Conservation (phyloP, 306 rosid genomes). For the Oxytropis ochrocephala region DNA sequence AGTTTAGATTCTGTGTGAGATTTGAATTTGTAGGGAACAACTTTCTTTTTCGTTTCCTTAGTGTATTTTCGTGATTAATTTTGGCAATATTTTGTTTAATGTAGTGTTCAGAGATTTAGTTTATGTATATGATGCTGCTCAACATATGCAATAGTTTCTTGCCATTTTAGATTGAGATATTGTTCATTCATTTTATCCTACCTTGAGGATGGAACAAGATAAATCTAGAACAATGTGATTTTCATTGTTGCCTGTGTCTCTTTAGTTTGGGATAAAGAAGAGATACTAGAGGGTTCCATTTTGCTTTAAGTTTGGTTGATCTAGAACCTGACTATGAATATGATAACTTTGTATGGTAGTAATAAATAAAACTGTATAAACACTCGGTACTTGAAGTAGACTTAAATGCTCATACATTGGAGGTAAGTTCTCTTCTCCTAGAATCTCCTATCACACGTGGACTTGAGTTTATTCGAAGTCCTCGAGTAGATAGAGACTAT, state of each 20-base stretch:
- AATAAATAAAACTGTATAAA: not conserved
- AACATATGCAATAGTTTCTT: not conserved
- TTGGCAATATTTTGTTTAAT: not conserved
- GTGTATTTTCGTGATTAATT: not conserved
- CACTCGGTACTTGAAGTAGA: not conserved
- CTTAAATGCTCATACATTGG: not conserved
- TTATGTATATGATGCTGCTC: not conserved
- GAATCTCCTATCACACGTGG: not conserved
- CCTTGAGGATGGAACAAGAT: not conserved
- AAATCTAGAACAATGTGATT: not conserved
- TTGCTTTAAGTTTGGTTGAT: not conserved
- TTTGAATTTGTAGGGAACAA: not conserved
- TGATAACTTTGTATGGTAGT: not conserved
- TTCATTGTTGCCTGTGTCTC: conserved; percentile 3
- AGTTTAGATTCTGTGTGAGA: not conserved
- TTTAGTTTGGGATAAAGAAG: not conserved
- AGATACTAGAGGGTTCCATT: not conserved
- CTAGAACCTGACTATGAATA: not conserved
- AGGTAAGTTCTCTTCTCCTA: not conserved
- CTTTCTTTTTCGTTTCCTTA: not conserved
- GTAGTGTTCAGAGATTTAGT: not conserved
- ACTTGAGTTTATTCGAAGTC: not conserved
- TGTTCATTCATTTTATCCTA: not conserved
- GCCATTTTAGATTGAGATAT: not conserved
- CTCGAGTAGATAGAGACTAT: not conserved